phyloP scores from a whole-genome alignment of 108 stramenopile species.

The Parmales sp. region DNA sequence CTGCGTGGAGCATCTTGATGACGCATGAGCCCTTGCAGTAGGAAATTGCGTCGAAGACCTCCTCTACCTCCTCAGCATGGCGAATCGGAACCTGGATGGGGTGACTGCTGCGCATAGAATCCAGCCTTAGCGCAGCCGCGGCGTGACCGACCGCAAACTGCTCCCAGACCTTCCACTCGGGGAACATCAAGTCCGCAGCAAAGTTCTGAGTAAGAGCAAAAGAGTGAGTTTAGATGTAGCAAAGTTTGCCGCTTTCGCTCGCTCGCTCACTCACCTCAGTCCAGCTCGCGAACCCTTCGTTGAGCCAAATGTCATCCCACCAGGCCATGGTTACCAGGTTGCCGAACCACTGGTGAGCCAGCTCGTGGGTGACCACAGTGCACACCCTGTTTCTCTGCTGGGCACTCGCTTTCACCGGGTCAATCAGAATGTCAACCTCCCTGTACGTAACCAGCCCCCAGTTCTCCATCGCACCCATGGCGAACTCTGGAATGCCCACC shows the following conservation, averaged over 20 bases:
- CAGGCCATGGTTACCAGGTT: conserved; percentile 93
- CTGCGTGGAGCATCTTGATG: conserved; percentile 50
- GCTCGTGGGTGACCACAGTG: conserved; percentile 91
- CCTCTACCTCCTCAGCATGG: conserved; percentile 90
- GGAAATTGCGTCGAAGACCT: conserved; percentile 92
- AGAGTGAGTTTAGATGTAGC: background rate
- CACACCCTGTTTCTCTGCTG: conserved; percentile 79
- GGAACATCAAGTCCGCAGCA: conserved; percentile 62
- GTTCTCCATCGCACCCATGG: conserved; percentile 94
- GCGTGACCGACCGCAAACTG: conserved; percentile 78
- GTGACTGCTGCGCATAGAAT: conserved; percentile 71
- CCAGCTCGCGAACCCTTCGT: conserved; percentile 92
- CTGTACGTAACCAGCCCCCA: conserved; percentile 72
- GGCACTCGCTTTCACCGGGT: conserved; percentile 58
- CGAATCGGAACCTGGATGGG: conserved; percentile 85
- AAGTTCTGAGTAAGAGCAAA: conserved; percentile 28
- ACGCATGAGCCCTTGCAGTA: conserved; percentile 37
- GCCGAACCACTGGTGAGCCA: conserved; percentile 95
- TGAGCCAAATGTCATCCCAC: conserved; percentile 97
- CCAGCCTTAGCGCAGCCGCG: conserved; percentile 65
- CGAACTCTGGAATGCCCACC: conserved; percentile 87
- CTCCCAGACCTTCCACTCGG: conserved; percentile 70
- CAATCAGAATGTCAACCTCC: conserved; percentile 78
- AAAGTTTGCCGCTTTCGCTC: too few relatives aligned
- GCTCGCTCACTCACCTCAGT: conserved; percentile 32